Percentiles rank a stretch among this genome's conserved stretches.
phyloP scores from a whole-genome alignment of 805 yeast genomes.

The Ogataea trehalophila region DNA sequence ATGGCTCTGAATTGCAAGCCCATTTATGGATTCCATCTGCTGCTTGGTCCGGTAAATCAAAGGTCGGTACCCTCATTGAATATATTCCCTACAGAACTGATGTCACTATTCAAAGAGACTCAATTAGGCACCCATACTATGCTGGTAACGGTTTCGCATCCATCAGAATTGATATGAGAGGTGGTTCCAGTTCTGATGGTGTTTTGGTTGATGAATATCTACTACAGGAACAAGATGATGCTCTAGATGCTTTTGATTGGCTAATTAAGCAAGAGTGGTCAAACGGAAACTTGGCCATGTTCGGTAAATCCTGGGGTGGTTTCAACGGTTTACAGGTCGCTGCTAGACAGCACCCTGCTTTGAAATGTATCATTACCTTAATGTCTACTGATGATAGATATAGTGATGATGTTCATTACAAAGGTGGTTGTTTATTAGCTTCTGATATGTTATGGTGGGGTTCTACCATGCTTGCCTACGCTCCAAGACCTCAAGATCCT shows the following conservation, averaged over 20 bases:
- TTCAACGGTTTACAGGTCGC: constrained; percentile 43
- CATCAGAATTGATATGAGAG: constrained; percentile 43
- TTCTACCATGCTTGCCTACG: constrained; percentile 40
- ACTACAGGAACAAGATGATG: constrained; percentile 40
- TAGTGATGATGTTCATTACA: constrained; percentile 44
- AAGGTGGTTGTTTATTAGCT: constrained; percentile 42
- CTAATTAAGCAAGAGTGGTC: constrained; percentile 37
- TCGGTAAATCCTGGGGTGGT: constrained; percentile 48
- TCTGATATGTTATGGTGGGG: constrained; percentile 50
- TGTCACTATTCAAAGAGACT: constrained; percentile 40
- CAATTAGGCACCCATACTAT: constrained; percentile 41
- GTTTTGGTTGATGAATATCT: constrained; percentile 38
- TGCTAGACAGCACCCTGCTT: constrained; percentile 42
- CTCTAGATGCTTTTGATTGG: constrained; percentile 40
- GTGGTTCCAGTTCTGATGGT: constrained; percentile 40
- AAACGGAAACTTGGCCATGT: constrained; percentile 42
- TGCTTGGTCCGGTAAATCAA: constrained; percentile 24
- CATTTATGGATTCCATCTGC: constrained; percentile 41
- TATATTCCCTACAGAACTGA: constrained; percentile 45
- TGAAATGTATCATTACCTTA: constrained; percentile 38
- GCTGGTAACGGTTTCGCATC: constrained; percentile 44
- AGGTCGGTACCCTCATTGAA: constrained; percentile 38
- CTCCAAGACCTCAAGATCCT: constrained; percentile 45
- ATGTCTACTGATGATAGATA: constrained; percentile 46
- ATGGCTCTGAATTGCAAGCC: constrained; percentile 36